phyloP scores from a whole-genome alignment of 2,329 filamentous ascomycete species.

The Diatrype stigma region DNA sequence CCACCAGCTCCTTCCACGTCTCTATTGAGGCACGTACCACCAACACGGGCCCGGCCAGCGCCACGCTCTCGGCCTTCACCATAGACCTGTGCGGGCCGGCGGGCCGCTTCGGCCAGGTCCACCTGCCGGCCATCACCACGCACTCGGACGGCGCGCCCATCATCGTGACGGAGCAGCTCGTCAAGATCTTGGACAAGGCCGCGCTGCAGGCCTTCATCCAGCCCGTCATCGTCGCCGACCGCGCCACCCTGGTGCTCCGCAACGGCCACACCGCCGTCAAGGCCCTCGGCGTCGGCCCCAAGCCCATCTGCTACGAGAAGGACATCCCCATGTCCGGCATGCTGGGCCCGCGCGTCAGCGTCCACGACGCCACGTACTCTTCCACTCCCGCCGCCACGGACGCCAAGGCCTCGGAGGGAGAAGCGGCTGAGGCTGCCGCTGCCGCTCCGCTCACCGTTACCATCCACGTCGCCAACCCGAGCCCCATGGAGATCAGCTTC shows the following conservation, averaged over 20 bases:
- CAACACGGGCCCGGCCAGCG: constrained; percentile 16
- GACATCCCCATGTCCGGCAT: constrained; percentile 17
- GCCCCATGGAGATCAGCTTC: constrained; percentile 23
- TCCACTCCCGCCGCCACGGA: neutral
- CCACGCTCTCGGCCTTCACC: constrained; percentile 11
- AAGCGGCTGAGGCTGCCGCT: neutral
- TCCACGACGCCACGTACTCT: constrained; percentile 3
- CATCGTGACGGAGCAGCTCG: constrained; percentile 14
- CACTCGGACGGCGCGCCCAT: constrained; percentile 14
- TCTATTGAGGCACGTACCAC: constrained; percentile 18
- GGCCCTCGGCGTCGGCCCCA: constrained; percentile 15
- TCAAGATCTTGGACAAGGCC: constrained; percentile 16
- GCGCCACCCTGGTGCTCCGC: constrained; percentile 13
- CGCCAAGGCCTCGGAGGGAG: neutral
- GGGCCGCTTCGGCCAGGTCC: constrained; percentile 19
- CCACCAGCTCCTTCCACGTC: constrained; percentile 21
- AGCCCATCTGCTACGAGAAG: constrained; percentile 18
- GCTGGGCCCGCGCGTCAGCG: constrained; percentile 12
- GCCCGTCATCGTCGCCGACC: constrained; percentile 9
- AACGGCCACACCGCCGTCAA: constrained; percentile 17
- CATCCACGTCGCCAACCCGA: constrained; percentile 18
- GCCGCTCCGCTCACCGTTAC: constrained; percentile 4
- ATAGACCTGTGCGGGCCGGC: constrained; percentile 13
- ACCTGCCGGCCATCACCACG: constrained; percentile 16
- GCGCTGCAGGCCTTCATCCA: constrained; percentile 20